Base-by-base conservation (phyloP, 345 rosid genomes). In the Brassica incana region DNA sequence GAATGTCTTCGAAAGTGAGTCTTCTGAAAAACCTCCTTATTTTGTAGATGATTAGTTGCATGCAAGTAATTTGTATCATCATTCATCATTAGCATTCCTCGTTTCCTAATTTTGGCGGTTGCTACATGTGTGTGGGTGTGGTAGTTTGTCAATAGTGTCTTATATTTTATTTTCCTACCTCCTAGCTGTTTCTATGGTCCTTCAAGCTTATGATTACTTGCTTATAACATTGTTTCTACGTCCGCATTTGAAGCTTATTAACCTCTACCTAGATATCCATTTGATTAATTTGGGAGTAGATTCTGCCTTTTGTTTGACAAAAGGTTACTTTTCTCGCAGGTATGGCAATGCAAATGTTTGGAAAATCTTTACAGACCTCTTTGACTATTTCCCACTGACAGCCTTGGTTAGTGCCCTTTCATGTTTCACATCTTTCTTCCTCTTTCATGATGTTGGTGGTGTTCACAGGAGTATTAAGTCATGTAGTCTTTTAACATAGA, bases 1-100 rank as follows among this genome's bases (percentile, higher is more conserved):
- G 99, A 95, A 82, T 95, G 99, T 85, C 90, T 95, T 71, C 83
- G 99, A 85, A 95, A 95, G 99, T 95, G 84, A 93, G 99, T 88
- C 73, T 66, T 66, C 73, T 71, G 73, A 30, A 71, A 64, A 35
- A 16, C 4, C 40, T 5, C 12, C 45, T 35, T 76, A 48, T 48
- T 69, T 52, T 62, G 10, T 67, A 73, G 32, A 61, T 45, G 68
- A 61, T n/a, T 43, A 65, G 20, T 27, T 78, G 66, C 67, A 40
- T 78, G 59, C 74, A 60, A 60, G 58, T 36, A 62, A 11, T 71
- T 72, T n/a, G 65, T 74, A 14, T 8, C 3, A 9, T 36, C 36
- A 76, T 45, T 25, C 43, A 9, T 36, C 36, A 76, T 45, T 25
- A 33, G 63, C 61, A 54, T 54, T 54, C 16, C 10, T 16, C 4